Conservation (phyloP, 805 yeast genomes). For the Barnettozyma californica region DNA sequence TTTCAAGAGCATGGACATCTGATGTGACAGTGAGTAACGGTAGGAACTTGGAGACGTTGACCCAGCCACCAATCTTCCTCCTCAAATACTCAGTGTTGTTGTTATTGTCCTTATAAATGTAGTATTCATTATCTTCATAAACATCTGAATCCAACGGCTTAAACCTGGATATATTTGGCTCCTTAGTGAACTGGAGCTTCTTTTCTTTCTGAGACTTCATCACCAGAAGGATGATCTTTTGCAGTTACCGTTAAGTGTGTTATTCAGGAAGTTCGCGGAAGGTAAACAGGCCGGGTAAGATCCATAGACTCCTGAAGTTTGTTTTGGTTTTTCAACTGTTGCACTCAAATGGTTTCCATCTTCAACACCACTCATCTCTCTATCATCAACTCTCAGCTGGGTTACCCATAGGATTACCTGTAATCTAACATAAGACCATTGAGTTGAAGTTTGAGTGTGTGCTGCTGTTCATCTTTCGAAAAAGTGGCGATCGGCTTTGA, state of each 20-base stretch:
- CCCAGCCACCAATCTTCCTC: conserved; percentile 22
- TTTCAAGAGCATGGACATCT: not conserved
- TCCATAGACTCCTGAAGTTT: not conserved
- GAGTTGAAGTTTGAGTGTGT: not conserved
- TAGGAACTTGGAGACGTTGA: conserved; percentile 16
- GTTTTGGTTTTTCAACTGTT: not conserved
- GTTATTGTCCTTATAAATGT: conserved; percentile 5
- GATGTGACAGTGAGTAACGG: not conserved
- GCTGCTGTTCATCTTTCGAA: not conserved
- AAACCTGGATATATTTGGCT: conserved; percentile 1
- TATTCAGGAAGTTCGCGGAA: too few species aligned
- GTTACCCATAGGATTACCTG: not conserved
- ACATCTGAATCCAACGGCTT: conserved; percentile 6
- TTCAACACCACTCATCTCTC: not conserved
- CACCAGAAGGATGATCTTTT: not conserved
- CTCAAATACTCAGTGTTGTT: conserved; percentile 8
- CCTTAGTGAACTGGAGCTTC: conserved; percentile 3
- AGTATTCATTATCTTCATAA: conserved; percentile 9
- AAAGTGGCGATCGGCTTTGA: not conserved
- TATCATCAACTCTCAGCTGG: not conserved
- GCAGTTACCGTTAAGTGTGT: not conserved
- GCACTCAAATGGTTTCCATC: not conserved
- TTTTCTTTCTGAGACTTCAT: not conserved
- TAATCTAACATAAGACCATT: too few species aligned
- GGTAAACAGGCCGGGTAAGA: not conserved